phyloP scores from a whole-genome alignment of 305 asterid genomes.

The Solanum chacoense region DNA sequence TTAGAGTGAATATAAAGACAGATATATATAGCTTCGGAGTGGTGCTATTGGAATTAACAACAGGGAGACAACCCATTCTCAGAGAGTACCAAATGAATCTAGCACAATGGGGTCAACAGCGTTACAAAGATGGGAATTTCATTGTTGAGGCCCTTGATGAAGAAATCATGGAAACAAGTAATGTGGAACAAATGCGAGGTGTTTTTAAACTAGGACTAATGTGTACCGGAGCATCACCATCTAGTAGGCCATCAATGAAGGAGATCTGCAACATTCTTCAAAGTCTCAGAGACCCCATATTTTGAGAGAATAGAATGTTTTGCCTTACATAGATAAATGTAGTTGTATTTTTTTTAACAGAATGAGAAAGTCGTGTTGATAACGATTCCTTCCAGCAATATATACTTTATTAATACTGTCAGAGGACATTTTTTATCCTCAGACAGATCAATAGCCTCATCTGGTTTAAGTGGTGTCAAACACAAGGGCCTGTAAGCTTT shows the following conservation, averaged over 20 bases:
- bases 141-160: slow-evolving; percentile 3
- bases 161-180: slow-evolving; percentile 5
- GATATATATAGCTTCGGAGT: slow-evolving; percentile 7
- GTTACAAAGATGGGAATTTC: neutral
- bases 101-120: neutral
- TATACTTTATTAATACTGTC: too few species aligned
- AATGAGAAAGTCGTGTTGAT: neutral
- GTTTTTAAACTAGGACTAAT: slow-evolving; percentile 5
- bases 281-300: neutral
- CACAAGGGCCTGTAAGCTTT: too few species aligned
- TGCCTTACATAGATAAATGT: neutral
- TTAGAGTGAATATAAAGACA: neutral
- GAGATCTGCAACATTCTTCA: slow-evolving; percentile 1
- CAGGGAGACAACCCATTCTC: neutral
- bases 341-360: neutral
- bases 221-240: slow-evolving; percentile 2
- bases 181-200: neutral
- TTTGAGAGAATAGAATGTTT: neutral
- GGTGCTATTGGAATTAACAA: slow-evolving; percentile 5
- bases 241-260: slow-evolving; percentile 7
- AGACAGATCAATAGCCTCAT: neutral
- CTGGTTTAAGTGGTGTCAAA: neutral
- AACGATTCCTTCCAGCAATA: too few species aligned
- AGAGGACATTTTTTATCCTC: too few species aligned
- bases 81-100: neutral